Base-by-base conservation (phyloP, 495 filamentous ascomycete species). In the Neurospora hispaniola region DNA sequence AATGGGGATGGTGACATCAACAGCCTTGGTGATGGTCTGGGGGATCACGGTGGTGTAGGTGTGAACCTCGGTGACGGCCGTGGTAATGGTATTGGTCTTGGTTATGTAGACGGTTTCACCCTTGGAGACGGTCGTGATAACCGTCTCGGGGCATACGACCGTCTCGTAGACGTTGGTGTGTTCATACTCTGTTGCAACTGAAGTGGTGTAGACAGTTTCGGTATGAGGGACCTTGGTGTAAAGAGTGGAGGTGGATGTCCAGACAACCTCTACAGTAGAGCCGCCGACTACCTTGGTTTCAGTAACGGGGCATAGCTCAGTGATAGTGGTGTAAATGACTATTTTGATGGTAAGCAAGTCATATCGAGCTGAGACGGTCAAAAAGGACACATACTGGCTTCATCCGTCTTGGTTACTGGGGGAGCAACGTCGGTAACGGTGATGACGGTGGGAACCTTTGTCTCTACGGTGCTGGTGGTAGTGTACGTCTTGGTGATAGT, bases 401-500 rank as follows among this genome's bases (percentile, higher is more conserved):
- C 74, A 2, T 39, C 54, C 14, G 76, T 76, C 75, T 78, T 74
- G 41, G 76, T 78, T 10, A 75, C 74, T 6, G 77, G 71, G n/a
- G 77, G 76, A 1, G 59, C 76, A 42, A 74, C 76, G 69, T 74
- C 62, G 73, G 74, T 79, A 20, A 75, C 71, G 31, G 73, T 71
- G 70, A 77, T 74, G 42, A 75, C 76, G 5, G 79, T 79, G 12
- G 78, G 79, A 8, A 79, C 75, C 23, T 46, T 48, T 8, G 77
- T 75, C 74, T 80, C 72, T 62, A 80, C 74, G 70, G 80, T 81
- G 72, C 77, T 80, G 73, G 83, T 81, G 68, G 86, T 84, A 42
- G 85, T 84, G 78, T 84, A 85, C 48, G 85, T 85, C 35, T 79
- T 82, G 40, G 79, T 81, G 75, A 81, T 78, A 44, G 82, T 82